Conservation (phyloP, 2,329 filamentous ascomycete species). For the Endothia cerciana region DNA sequence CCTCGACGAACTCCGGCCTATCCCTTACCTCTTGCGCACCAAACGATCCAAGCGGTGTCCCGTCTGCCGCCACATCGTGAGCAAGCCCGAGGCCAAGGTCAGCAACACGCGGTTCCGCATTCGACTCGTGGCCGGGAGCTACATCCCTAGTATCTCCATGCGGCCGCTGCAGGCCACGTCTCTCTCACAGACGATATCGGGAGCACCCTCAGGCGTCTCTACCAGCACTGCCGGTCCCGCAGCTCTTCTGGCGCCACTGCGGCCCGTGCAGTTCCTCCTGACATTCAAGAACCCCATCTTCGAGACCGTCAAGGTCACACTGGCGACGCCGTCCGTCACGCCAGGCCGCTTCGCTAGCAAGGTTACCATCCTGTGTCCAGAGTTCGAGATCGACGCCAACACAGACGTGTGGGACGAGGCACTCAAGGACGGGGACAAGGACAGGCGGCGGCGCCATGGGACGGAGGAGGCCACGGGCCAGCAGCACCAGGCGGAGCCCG, state of each 20-base stretch:
- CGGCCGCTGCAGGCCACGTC: conserved; percentile 55
- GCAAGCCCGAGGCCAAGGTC: conserved; percentile 91
- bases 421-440: conserved; percentile 57
- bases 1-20: conserved; percentile 74
- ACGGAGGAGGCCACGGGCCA: conserved; percentile 45
- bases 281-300: conserved; percentile 95
- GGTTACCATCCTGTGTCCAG: conserved; percentile 90
- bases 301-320: conserved; percentile 82
- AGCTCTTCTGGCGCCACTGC: conserved; percentile 59
- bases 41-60: conserved; percentile 94
- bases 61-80: conserved; percentile 90
- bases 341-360: conserved; percentile 76
- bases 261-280: conserved; percentile 77
- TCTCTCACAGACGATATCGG: conserved; percentile 30
- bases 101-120: conserved; percentile 90
- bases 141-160: conserved; percentile 82
- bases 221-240: conserved; percentile 19
- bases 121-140: conserved; percentile 82
- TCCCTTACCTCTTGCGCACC: conserved; percentile 81
- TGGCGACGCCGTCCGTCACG: conserved; percentile 81
- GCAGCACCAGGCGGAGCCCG: conserved; percentile 74
- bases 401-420: conserved; percentile 90
- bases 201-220: conserved; percentile 23
- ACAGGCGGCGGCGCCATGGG: conserved; percentile 31
- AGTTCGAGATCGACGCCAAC: conserved; percentile 93